Evolutionary conservation across 1,284 basidiomycete species (phyloP), one percentile per base, ranked within the genome.

Genomic region (Prillingera fragicola): DNA sequence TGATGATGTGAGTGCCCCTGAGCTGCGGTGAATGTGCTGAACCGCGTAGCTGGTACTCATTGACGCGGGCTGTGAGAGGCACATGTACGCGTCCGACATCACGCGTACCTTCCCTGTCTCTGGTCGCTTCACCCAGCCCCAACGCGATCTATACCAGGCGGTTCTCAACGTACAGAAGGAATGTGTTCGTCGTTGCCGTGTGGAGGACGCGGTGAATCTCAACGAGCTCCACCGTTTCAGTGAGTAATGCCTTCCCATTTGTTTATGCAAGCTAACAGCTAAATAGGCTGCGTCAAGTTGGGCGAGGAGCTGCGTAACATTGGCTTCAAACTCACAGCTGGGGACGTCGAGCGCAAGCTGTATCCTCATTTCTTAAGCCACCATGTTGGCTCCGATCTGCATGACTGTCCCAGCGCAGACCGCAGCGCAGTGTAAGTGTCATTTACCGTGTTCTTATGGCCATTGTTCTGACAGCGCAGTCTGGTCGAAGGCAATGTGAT

Each of bases 71-170:
- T 89, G 87, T 60, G 89, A 91, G 76, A 84, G 82, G 69, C 83
- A 87, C 82, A 88, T 63, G 38, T 98, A 98, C 63, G 89, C 90
- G 2, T 91, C 88, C 32, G 94, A 98, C 68, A 96, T 98, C 57
- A 96, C 91, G 7, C 85, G 94, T 31, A 91, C 92, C 13, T 96
- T 84, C 66, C 94, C 95, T 1, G 83, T 80, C 13, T 82, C 80
- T 4, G 90, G 90, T 1, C 75, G 63, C 19, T 98, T 97, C 69
- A 83, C 82, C 1, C 60, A 75, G 0, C 75, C 91, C 1, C 95
- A 99, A 65, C 75, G 77, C 21, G 90, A 92, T 45, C 78, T 99
- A 10, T 99, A 99, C 71, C 74, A 80, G 34, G 78, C 77, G 0
- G 74, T 79, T 1, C 60, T 80, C 36, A 70, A 67, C 33, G 74